These are phyloP conservation scores for Kockiozyma suomiensis DNA, from an alignment of 805 yeast genomes.

Conservation along the genomic window DNA sequence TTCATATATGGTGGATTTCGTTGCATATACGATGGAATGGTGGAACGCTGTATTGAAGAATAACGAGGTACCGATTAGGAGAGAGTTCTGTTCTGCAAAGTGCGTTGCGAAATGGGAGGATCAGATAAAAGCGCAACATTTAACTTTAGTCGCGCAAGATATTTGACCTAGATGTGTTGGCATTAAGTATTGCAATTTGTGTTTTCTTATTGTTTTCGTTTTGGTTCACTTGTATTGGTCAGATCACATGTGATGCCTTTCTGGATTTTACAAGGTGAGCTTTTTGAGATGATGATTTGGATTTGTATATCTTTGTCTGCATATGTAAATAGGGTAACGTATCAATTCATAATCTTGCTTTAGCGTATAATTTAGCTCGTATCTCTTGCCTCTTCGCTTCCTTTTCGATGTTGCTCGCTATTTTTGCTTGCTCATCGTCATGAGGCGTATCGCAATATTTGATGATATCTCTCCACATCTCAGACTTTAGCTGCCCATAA, in stretches of 20 bases:
- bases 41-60: constrained; percentile 39
- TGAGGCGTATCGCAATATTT: constrained; percentile 14
- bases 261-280: too few relatives aligned
- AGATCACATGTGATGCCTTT: neutral
- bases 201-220: neutral
- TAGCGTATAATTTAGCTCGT: neutral
- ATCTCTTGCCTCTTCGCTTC: constrained; percentile 5
- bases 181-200: too few relatives aligned
- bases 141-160: neutral
- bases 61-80: constrained; percentile 27
- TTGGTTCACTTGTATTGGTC: neutral
- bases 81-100: constrained; percentile 36
- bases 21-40: constrained; percentile 41
- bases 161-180: too few relatives aligned
- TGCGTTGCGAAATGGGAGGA: constrained; percentile 25
- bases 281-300: too few relatives aligned
- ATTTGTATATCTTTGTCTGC: too few relatives aligned
- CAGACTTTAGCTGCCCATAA: constrained; percentile 38
- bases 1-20: constrained; percentile 35
- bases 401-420: neutral
- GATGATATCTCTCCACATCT: constrained; percentile 33
- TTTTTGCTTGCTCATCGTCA: constrained; percentile 16
- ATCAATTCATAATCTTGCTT: constrained; percentile 3
- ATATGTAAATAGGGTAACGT: too few relatives aligned
- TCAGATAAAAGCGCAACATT: neutral